phyloP scores from a whole-genome alignment of 371 early-diverging fungal species.

The Haplosporangium sp. region DNA sequence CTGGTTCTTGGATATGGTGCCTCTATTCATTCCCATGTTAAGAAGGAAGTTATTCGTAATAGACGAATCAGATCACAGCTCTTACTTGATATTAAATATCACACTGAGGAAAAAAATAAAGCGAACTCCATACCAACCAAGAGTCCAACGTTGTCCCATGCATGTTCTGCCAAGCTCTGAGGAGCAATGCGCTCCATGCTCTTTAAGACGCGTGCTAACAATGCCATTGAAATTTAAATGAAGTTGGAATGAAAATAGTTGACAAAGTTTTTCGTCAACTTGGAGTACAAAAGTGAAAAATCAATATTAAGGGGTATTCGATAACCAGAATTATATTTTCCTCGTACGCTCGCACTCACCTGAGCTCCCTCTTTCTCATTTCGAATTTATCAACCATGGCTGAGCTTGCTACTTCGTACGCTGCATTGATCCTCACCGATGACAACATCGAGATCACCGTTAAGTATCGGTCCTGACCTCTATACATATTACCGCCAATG shows the following conservation, averaged over 20 bases:
- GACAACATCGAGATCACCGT: conserved; percentile 95
- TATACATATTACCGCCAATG: background rate
- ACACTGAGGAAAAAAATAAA: background rate
- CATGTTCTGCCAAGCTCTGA: conserved; percentile 83
- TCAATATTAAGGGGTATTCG: conserved; percentile 4
- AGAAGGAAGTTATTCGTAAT: too few species aligned
- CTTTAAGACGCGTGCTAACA: conserved; percentile 60
- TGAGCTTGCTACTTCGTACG: conserved; percentile 96
- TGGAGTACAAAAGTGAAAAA: background rate
- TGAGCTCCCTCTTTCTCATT: conserved; percentile 47
- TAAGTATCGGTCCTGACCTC: conserved; percentile 64
- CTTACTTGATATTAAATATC: background rate
- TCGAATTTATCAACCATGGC: conserved; percentile 46
- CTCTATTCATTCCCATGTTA: conserved; percentile 56
- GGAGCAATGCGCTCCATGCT: conserved; percentile 91
- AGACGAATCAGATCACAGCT: too few species aligned
- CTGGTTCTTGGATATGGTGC: conserved; percentile 75
- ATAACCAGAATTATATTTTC: background rate
- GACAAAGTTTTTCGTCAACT: background rate
- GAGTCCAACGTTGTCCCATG: conserved; percentile 98
- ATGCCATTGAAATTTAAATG: conserved; percentile 61
- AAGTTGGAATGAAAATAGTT: background rate
- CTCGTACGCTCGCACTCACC: background rate
- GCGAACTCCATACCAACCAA: conserved; percentile 77
- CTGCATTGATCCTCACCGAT: conserved; percentile 98